Base-by-base conservation (phyloP, 768 basidiomycete species). In the Sistotremastrum niveocremeum region DNA sequence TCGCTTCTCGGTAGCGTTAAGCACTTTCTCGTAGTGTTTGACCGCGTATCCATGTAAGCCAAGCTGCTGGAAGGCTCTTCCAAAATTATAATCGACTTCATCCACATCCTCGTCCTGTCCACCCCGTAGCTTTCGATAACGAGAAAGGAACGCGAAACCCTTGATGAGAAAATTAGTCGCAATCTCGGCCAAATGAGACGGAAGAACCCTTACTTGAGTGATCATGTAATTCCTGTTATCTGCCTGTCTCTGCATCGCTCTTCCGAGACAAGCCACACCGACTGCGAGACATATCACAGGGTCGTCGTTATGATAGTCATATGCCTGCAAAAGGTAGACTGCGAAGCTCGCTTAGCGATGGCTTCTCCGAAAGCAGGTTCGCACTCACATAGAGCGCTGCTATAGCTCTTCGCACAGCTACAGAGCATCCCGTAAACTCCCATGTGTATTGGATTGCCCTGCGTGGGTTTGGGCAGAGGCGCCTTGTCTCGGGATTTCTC, bases 61-160 rank as follows among this genome's bases (percentile, higher is more conserved):
- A n/a, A 95, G 68, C 49, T 91, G 85, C 57, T 98, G 94, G 59
- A 95, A 98, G 1, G 79, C 76, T 40, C 94, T 71, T 0, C 83
- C 94, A 57, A 93, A 86, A 60, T 99, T 99, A 60, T 76, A 97
- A 48, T 99, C 88, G 3, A 94, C 81, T 60, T 98, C 93, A 31
- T 77, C 73, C 28, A 72, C 52, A 3, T 65, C 68, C 2, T 66
- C 60, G 2, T 61, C 59, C 41, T 66, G 65, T 2, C 53, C 62
- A 38, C 65, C 67, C 9, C 82, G 71, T 2, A 84, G 56, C n/a
- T 69, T 67, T 11, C 89, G 76, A 60, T 98, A 99, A 41, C 77
- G 74, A 0, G 80, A 72, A 29, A 97, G 61, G 60, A 91, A 95
- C 0, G 85, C 87, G 70, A 93, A 73, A 0, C 74, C 86, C 84